Conservation (phyloP, 176 grass and related monocot genomes). For the Thalia dealbata region DNA sequence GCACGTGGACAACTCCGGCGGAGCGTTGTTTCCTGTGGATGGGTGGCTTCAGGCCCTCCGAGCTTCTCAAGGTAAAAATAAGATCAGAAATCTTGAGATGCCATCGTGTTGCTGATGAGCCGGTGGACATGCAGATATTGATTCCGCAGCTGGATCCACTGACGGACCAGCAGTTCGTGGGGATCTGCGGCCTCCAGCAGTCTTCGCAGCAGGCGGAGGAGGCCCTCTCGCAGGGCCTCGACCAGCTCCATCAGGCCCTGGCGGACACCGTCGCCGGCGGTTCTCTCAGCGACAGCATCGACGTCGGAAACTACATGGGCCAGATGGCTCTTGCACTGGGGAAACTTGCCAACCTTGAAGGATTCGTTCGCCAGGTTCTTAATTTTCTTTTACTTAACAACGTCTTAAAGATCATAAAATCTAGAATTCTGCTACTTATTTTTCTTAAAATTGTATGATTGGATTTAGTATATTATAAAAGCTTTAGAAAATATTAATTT, state of each 20-base stretch:
- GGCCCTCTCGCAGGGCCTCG: slow-evolving; percentile 69
- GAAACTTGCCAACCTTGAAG: slow-evolving; percentile 70
- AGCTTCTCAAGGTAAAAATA: slow-evolving; percentile 69
- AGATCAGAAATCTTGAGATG: too few species aligned
- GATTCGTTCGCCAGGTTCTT: slow-evolving; percentile 57
- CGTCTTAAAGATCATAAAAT: neutral
- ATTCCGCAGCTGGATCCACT: slow-evolving; percentile 74
- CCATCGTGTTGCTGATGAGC: neutral
- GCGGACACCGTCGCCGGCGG: slow-evolving; percentile 56
- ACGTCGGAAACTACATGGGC: slow-evolving; percentile 48
- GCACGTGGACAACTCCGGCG: slow-evolving; percentile 57
- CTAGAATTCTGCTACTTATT: too few species aligned
- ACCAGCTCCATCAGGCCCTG: slow-evolving; percentile 62
- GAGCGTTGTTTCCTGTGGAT: slow-evolving; percentile 98
- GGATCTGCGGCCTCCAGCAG: slow-evolving; percentile 59
- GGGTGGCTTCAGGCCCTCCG: slow-evolving; percentile 89
- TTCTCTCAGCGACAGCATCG: slow-evolving; percentile 37
- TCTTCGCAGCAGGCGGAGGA: slow-evolving; percentile 94
- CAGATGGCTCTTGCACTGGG: slow-evolving; percentile 63
- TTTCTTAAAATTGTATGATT: too few species aligned
- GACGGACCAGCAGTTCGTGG: slow-evolving; percentile 78
- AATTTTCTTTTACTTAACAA: neutral
- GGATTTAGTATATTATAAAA: too few species aligned
- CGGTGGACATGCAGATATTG: slow-evolving; percentile 36
- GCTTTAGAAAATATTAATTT: too few species aligned